phyloP scores from a whole-genome alignment of 108 stramenopile species.

The Nitzschia sp. region DNA sequence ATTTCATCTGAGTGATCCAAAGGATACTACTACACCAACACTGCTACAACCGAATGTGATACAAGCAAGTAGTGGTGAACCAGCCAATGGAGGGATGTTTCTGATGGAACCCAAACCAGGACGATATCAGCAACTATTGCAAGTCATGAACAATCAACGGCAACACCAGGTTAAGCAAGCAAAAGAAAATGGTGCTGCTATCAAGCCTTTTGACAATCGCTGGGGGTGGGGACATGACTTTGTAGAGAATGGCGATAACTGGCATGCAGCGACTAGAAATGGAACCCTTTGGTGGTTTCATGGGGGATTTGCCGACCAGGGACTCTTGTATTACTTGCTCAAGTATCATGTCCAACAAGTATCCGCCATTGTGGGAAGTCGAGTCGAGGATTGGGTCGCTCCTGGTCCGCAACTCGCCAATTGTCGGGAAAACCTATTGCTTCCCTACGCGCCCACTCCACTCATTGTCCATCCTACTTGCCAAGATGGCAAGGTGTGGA shows the following conservation, averaged over 20 bases:
- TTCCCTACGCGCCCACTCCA: not conserved
- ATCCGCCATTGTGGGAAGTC: conserved; percentile 9
- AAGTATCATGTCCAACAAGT: conserved; percentile 29
- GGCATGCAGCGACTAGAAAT: conserved; percentile 2
- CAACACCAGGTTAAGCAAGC: not conserved
- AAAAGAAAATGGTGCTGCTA: not conserved
- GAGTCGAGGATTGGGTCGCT: conserved; percentile 23
- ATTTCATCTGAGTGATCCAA: conserved; percentile 27
- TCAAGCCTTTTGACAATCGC: not conserved
- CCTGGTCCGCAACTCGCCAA: not conserved
- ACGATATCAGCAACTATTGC: conserved; percentile 9
- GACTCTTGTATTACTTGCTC: conserved; percentile 43
- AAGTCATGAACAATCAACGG: not conserved
- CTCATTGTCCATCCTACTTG: not conserved
- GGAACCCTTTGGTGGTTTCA: conserved; percentile 28
- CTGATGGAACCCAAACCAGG: conserved; percentile 19
- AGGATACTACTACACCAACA: not conserved
- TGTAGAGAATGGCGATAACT: not conserved
- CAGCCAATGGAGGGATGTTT: conserved; percentile 36
- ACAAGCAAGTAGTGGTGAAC: conserved; percentile 19
- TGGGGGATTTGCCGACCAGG: conserved; percentile 22
- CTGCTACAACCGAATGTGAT: conserved; percentile 7
- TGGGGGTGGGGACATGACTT: conserved; percentile 20
- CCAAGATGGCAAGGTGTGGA: not conserved
- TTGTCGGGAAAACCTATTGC: not conserved